phyloP scores from a whole-genome alignment of 768 basidiomycete genomes.

The Rickenella mellea region DNA sequence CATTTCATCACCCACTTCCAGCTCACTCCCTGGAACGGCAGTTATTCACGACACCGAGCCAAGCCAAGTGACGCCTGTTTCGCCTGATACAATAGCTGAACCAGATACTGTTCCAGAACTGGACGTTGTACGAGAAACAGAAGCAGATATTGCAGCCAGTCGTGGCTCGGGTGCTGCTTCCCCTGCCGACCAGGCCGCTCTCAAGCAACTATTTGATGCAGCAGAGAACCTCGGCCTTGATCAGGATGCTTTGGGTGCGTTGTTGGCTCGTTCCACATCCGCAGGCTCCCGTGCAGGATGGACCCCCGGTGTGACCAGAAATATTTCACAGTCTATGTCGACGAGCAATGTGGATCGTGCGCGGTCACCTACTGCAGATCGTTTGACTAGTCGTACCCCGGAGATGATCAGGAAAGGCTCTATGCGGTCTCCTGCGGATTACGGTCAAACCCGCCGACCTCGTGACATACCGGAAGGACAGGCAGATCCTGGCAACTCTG shows the following conservation, averaged over 20 bases:
- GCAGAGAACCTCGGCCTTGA: constrained; percentile 70
- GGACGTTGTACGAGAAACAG: no score
- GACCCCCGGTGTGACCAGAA: no score
- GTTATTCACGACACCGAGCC: constrained; percentile 14
- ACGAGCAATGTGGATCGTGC: no score
- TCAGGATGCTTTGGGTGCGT: constrained; percentile 56
- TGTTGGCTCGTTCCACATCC: constrained; percentile 66
- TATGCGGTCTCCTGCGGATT: no score
- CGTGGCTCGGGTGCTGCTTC: no score
- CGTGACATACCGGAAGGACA: constrained; percentile 29
- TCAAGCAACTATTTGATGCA: constrained; percentile 69
- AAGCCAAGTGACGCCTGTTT: constrained; percentile 6
- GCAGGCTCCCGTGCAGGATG: no score
- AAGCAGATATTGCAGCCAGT: constrained; percentile 14
- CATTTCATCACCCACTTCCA: constrained; percentile 15
- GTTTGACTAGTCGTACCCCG: constrained; percentile 22
- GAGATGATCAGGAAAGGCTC: constrained; percentile 31
- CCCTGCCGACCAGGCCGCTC: constrained; percentile 38
- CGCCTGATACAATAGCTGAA: no score
- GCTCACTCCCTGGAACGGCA: constrained; percentile 3
- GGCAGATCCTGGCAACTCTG: constrained; percentile 25
- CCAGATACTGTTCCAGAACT: no score
- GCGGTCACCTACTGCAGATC: no score
- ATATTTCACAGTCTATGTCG: constrained; percentile 35
- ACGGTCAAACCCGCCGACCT: constrained; percentile 28